Percentiles rank a stretch among this genome's conserved stretches.
Conservation (phyloP, 2,329 filamentous ascomycete species). For the Fusarium virguliforme region DNA sequence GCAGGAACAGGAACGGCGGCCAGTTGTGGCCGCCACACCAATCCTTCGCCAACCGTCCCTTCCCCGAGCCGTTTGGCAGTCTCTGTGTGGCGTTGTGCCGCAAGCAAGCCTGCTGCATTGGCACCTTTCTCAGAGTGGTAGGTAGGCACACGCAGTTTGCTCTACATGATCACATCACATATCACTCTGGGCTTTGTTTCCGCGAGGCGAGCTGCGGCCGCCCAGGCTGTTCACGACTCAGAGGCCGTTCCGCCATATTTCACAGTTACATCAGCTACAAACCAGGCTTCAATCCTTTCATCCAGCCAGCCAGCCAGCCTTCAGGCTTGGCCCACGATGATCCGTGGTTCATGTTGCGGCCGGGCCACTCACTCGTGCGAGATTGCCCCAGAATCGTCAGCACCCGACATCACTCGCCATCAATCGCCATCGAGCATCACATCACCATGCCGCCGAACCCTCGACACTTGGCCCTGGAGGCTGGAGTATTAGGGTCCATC, state of each 20-base stretch:
- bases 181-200: constrained; percentile 23
- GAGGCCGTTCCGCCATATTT: constrained; percentile 8
- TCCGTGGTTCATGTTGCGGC: constrained; percentile 20
- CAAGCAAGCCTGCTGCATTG: constrained; percentile 26
- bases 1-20: constrained; percentile 51
- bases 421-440: constrained; percentile 36
- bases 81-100: constrained; percentile 23
- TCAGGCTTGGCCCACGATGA: constrained; percentile 27
- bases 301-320: constrained; percentile 20
- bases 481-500: constrained; percentile 11
- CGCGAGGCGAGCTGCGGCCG: constrained; percentile 4
- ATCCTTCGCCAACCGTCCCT: constrained; percentile 29
- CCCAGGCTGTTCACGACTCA: neutral
- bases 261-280: constrained; percentile 10
- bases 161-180: constrained; percentile 24
- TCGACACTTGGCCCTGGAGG: constrained; percentile 22
- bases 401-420: constrained; percentile 23
- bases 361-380: constrained; percentile 31
- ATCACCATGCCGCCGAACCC: constrained; percentile 34
- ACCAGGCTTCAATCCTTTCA: constrained; percentile 23
- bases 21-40: constrained; percentile 42
- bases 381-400: constrained; percentile 38
- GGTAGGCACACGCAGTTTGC: constrained; percentile 22
- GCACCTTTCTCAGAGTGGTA: constrained; percentile 29
- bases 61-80: constrained; percentile 24